phyloP scores from a whole-genome alignment of 2,329 filamentous ascomycete genomes.

The Graphilbum fragrans region DNA sequence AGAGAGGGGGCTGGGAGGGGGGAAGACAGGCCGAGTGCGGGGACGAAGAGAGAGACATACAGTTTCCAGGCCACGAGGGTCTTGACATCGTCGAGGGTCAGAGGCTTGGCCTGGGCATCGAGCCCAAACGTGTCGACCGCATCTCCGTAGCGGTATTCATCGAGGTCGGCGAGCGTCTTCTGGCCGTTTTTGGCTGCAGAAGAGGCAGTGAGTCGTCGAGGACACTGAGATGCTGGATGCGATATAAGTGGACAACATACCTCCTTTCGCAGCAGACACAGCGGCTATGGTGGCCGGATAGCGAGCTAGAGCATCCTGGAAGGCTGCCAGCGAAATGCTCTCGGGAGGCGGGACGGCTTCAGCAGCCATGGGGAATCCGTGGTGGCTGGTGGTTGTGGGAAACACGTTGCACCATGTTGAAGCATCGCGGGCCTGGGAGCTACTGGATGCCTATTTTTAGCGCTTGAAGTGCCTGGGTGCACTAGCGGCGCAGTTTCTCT shows the following conservation, averaged over 20 bases:
- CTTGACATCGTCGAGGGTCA: constrained; percentile 46
- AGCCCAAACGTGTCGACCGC: constrained; percentile 34
- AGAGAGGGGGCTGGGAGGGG: too few relatives aligned
- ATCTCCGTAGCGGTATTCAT: constrained; percentile 44
- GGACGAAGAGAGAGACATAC: constrained; percentile 26
- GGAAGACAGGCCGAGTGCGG: neutral
- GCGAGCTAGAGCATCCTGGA: constrained; percentile 3
- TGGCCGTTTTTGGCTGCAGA: constrained; percentile 33
- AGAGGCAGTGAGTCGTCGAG: neutral
- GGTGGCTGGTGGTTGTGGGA: too few relatives aligned
- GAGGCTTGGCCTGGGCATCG: constrained; percentile 19
- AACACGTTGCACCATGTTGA: too few relatives aligned
- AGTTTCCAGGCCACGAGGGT: constrained; percentile 60
- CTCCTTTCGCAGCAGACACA: constrained; percentile 31
- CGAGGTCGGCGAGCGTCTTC: constrained; percentile 42
- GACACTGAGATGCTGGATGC: neutral
- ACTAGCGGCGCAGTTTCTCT: too few relatives aligned
- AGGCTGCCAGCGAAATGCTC: constrained; percentile 2
- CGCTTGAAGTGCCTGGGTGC: neutral
- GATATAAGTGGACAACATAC: constrained; percentile 17
- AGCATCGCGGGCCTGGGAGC: constrained; percentile 19
- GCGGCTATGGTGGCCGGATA: constrained; percentile 24
- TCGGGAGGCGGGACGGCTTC: constrained; percentile 1
- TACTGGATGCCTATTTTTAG: too few relatives aligned
- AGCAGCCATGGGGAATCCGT: too few relatives aligned